Conservation (phyloP, 306 rosid species). For the Castanospermum australe region DNA sequence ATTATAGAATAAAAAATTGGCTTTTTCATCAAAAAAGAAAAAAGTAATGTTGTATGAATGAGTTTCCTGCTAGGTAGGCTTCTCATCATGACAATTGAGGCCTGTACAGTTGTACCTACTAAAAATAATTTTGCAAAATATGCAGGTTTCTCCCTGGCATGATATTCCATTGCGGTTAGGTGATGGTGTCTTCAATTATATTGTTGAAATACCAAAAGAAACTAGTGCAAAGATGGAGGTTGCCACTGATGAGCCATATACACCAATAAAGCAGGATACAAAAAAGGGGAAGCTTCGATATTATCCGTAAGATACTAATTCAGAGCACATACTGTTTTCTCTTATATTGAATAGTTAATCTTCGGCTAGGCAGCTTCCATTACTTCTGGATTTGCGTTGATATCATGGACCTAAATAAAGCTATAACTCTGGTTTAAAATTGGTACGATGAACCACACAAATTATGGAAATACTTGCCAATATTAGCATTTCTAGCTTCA, state of each 20-base stretch:
- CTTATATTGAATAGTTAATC: background rate
- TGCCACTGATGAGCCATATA: conserved; percentile 85
- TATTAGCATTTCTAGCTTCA: background rate
- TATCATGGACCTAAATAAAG: background rate
- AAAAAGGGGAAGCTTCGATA: conserved; percentile 94
- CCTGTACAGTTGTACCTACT: background rate
- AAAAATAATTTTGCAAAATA: background rate
- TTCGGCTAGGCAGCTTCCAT: background rate
- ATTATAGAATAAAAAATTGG: background rate
- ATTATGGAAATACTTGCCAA: background rate
- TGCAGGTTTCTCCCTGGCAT: conserved; percentile 99
- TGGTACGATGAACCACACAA: background rate
- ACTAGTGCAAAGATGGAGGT: conserved; percentile 98
- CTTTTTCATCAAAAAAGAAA: background rate
- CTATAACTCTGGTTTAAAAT: background rate
- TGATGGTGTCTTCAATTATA: conserved; percentile 62
- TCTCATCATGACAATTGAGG: background rate
- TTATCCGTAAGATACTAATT: conserved; percentile 77
- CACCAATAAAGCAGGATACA: conserved; percentile 94
- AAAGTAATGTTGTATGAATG: background rate
- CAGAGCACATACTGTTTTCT: conserved; percentile 10
- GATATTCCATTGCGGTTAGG: conserved; percentile 86
- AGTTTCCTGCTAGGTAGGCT: background rate
- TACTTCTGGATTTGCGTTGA: background rate
- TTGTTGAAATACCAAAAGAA: conserved; percentile 96